Percentiles rank a stretch among this genome's conserved stretches.
These are phyloP conservation scores for Naganishia albida DNA, from an alignment of 1,284 basidiomycete genomes.

Conservation along the genomic window DNA sequence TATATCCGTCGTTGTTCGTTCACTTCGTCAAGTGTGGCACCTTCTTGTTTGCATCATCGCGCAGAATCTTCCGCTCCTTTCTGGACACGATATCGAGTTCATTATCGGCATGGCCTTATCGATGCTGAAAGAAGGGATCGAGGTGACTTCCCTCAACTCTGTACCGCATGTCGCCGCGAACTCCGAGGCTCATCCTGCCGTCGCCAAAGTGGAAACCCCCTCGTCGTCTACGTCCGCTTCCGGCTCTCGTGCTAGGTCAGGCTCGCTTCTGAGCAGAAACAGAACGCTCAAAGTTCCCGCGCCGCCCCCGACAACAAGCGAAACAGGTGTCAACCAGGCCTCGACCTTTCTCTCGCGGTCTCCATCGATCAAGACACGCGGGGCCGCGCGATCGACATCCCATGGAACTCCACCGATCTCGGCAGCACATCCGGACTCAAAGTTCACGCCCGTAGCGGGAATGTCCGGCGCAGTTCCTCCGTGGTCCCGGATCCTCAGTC, in stretches of 20 bases:
- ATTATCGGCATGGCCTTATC: slow-evolving; percentile 46
- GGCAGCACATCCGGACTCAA: neutral
- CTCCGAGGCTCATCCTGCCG: slow-evolving; percentile 20
- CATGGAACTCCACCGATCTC: slow-evolving; percentile 4
- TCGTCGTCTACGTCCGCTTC: slow-evolving; percentile 31
- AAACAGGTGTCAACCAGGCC: slow-evolving; percentile 11
- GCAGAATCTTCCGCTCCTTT: slow-evolving; percentile 47
- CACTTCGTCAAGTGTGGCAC: slow-evolving; percentile 38
- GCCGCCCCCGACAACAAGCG: slow-evolving; percentile 16
- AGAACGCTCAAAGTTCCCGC: slow-evolving; percentile 17
- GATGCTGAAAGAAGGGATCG: slow-evolving; percentile 43
- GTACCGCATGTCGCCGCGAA: slow-evolving; percentile 4
- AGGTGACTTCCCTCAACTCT: slow-evolving; percentile 29
- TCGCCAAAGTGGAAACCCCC: slow-evolving; percentile 14
- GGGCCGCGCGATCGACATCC: slow-evolving; percentile 2
- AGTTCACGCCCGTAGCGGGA: slow-evolving; percentile 1
- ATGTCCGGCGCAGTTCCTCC: slow-evolving; percentile 9
- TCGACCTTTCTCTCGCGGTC: slow-evolving; percentile 8
- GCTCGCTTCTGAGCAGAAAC: slow-evolving; percentile 12
- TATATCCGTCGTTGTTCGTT: slow-evolving; percentile 7
- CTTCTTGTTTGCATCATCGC: slow-evolving; percentile 43
- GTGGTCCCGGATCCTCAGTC: slow-evolving; percentile 29
- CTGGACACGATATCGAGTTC: slow-evolving; percentile 41
- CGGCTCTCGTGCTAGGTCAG: slow-evolving; percentile 30
- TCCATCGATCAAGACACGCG: slow-evolving; percentile 8